Conservation (phyloP, 73 alveolate species). For the Paramecium bursaria region DNA sequence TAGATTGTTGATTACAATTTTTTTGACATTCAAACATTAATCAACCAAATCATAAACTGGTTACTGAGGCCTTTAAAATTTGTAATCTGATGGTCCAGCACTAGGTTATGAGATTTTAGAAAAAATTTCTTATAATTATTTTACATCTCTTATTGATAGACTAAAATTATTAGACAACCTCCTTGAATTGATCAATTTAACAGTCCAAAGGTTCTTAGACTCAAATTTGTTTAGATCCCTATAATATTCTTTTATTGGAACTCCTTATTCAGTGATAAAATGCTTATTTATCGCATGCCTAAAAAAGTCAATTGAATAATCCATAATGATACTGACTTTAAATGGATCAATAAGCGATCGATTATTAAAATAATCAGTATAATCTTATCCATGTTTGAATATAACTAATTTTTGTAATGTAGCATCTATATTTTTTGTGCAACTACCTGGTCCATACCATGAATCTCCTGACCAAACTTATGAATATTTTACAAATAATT, state of each 20-base stretch:
- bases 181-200: constrained; percentile 11
- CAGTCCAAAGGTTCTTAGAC: constrained; percentile 43
- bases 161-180: constrained; percentile 29
- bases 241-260: constrained; percentile 31
- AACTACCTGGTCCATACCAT: constrained; percentile 69
- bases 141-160: constrained; percentile 53
- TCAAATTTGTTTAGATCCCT: not conserved
- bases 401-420: constrained; percentile 35
- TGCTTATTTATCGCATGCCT: constrained; percentile 15
- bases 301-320: constrained; percentile 26
- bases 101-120: not conserved
- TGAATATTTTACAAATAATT: constrained; percentile 25
- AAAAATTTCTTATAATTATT: constrained; percentile 9
- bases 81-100: constrained; percentile 10
- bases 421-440: constrained; percentile 62
- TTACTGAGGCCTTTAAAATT: not conserved
- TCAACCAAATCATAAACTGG: constrained; percentile 23
- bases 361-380: not conserved
- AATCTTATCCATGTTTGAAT: constrained; percentile 10
- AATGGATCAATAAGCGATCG: constrained; percentile 60
- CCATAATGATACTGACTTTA: constrained; percentile 40
- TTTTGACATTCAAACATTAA: constrained; percentile 47
- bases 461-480: constrained; percentile 67
- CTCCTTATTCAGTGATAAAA: not conserved
- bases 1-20: constrained; percentile 6